Base-by-base conservation (phyloP, 305 asterid species). In the Fraxinus baroniana region DNA sequence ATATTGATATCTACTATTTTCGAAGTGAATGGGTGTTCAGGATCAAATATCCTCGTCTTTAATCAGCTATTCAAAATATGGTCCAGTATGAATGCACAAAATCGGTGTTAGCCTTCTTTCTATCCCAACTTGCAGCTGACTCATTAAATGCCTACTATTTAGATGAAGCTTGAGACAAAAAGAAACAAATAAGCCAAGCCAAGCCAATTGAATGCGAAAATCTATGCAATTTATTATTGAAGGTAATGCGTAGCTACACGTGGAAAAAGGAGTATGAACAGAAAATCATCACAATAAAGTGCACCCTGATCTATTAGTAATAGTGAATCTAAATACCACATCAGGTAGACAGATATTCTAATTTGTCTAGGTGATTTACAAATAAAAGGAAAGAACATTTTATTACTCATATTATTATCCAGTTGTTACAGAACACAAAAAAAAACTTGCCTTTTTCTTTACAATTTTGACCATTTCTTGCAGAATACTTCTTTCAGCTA, bases 401-500 rank as follows among this genome's bases (percentile, higher is more conserved):
- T 26, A 24, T 15, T 3, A 12, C 20, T 80, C 57, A 28, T 22
- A 70, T 17, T 3, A 78, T 62, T 57, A 82, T 57, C 76, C 81
- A 18, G 33, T 32, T 15, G 64, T 5, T 78, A 68, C 39, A 74
- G 57, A 79, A 52, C 26, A 24, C 0, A 68, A 83, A 81, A 79
- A 7, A 39, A 33, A 33, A 36, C 90, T 84, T 85, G 79, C 99
- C 97, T 89, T 97, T 82, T 93, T 94, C 94, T 85, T 93, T 41
- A 94, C 97, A 85, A 91, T 92, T 90, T 93, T 97, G 88, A 92
- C 97, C 99, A 97, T 92, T 86, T 95, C 98, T 73, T 81, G 98
- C 73, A 93, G 89, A 81, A 97, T 90, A 86, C 83, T 91, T 79
- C 95, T 90, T 78, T 95, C 99, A 30, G 92, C 97, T 82, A 97